These are phyloP conservation scores for Pichia paraexigua DNA, from an alignment of 805 yeast genomes.

Conservation along the genomic window DNA sequence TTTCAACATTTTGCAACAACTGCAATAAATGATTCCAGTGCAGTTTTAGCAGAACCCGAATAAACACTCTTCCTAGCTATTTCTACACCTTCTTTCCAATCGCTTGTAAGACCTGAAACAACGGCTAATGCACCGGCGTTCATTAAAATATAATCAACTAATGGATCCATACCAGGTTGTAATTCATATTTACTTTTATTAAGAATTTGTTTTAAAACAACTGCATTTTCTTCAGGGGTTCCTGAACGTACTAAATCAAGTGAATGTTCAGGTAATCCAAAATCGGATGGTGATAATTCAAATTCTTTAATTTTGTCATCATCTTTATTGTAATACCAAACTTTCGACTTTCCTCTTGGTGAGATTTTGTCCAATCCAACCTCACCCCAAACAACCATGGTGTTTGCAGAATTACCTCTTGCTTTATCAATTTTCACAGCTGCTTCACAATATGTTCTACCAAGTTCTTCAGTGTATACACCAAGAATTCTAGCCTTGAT, in stretches of 20 bases:
- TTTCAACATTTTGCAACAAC: constrained; percentile 22
- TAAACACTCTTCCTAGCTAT: constrained; percentile 62
- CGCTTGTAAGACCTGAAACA: constrained; percentile 55
- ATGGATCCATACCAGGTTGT: constrained; percentile 45
- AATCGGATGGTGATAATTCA: constrained; percentile 59
- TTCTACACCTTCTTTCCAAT: constrained; percentile 73
- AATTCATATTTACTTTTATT: constrained; percentile 34
- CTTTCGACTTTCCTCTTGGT: constrained; percentile 73
- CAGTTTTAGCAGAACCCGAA: constrained; percentile 56
- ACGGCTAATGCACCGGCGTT: constrained; percentile 85
- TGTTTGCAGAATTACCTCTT: constrained; percentile 36
- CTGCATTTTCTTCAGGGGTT: constrained; percentile 82
- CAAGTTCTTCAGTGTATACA: constrained; percentile 73
- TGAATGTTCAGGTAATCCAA: constrained; percentile 70
- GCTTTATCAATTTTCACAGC: constrained; percentile 53
- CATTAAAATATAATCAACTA: constrained; percentile 83
- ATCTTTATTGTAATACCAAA: constrained; percentile 53
- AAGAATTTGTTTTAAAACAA: constrained; percentile 37
- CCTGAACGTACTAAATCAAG: constrained; percentile 68
- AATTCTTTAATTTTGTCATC: constrained; percentile 37
- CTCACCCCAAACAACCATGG: constrained; percentile 90
- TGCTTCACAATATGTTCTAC: constrained; percentile 78
- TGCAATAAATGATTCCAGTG: constrained; percentile 48
- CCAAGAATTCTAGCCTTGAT: constrained; percentile 77
- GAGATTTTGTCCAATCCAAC: constrained; percentile 91